Percentiles rank a stretch among this genome's conserved stretches.
Evolutionary conservation across 2,329 filamentous ascomycete species (phyloP).

Genomic region (Graphilbum sp.): DNA sequence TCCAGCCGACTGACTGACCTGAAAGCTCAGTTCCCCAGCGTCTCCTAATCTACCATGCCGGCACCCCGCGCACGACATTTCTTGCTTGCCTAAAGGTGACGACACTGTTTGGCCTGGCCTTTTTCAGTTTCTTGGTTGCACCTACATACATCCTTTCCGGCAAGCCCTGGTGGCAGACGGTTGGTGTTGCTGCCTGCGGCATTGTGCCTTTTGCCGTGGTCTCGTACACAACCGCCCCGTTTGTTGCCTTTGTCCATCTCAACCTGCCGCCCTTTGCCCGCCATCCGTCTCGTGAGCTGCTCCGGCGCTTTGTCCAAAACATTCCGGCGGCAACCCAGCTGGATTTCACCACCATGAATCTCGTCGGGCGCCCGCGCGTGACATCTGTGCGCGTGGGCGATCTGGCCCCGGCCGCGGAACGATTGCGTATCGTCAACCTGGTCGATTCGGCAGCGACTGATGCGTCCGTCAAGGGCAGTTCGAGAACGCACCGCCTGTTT

Average conservation of each 20-base stretch:
- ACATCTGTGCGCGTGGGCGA: conserved; percentile 18
- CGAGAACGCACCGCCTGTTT: conserved; percentile 11
- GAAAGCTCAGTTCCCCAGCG: conserved; percentile 33
- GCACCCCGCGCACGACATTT: conserved; percentile 48
- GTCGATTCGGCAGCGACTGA: neutral
- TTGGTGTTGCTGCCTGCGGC: conserved; percentile 37
- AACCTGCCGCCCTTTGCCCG: conserved; percentile 50
- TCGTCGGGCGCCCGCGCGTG: conserved; percentile 34
- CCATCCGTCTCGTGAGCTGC: conserved; percentile 28
- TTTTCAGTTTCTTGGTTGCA: conserved; percentile 47
- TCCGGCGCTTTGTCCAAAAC: conserved; percentile 33
- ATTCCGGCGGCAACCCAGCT: conserved; percentile 29
- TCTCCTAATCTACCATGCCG: conserved; percentile 61
- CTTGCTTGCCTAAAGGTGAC: conserved; percentile 56
- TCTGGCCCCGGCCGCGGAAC: conserved; percentile 14
- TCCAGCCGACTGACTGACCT: no score
- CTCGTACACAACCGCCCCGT: conserved; percentile 46
- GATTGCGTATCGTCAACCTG: conserved; percentile 23
- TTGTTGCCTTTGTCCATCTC: conserved; percentile 57
- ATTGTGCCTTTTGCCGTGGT: conserved; percentile 49
- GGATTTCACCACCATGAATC: conserved; percentile 37
- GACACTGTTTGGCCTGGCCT: conserved; percentile 50
- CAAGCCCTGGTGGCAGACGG: conserved; percentile 18
- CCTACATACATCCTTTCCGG: conserved; percentile 36
- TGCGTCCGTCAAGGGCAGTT: neutral